Base-by-base conservation (phyloP, 768 basidiomycete species). In the Lentinula raphanica region DNA sequence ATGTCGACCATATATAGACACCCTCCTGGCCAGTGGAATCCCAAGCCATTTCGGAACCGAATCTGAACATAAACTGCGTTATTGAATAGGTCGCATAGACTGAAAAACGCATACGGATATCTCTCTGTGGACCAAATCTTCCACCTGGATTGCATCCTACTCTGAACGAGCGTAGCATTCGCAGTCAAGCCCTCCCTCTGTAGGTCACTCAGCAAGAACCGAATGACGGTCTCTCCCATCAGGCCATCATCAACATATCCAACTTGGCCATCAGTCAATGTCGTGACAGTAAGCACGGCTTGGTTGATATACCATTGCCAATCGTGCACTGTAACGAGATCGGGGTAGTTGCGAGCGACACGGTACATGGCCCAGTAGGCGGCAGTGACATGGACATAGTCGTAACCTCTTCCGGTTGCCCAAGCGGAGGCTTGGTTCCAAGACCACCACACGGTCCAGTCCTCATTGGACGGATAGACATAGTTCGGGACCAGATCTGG, bases 11-110 rank as follows among this genome's bases (percentile, higher is more conserved):
- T 1, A 71, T 72, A 60, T 79, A 84, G 12, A 82, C 80, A 19
- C 81, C 82, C 62, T 83, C 82, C 56, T 84, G 80, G 9, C 82
- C 82, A 3, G 82, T 82, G 21, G 76, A 71, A 60, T 72, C 71
- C 81, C 81, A 82, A 9, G 81, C 81, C 80, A 82, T 81, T 64
- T 84, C 82, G 3, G 81, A 82, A 5, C 82, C 82, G 60, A 82
- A 82, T 40, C 80, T 82, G 21, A 19, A 23, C 23, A 50, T 38
- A 39, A 29, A 12, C 5, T 25, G 31, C 39, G 3, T 39, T 8
- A 44, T 9, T 44, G 21, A 44, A 12, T 27, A 46, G 36, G 38
- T 35, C 12, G 9, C 25, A 27, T 23, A 8, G 21, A 44, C 3
- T 44, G 23, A 21, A 44, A 13, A 44, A 21, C 8, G 63, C 80